Conservation (phyloP, 257 asterid species). For the Lavandula angustifolia region DNA sequence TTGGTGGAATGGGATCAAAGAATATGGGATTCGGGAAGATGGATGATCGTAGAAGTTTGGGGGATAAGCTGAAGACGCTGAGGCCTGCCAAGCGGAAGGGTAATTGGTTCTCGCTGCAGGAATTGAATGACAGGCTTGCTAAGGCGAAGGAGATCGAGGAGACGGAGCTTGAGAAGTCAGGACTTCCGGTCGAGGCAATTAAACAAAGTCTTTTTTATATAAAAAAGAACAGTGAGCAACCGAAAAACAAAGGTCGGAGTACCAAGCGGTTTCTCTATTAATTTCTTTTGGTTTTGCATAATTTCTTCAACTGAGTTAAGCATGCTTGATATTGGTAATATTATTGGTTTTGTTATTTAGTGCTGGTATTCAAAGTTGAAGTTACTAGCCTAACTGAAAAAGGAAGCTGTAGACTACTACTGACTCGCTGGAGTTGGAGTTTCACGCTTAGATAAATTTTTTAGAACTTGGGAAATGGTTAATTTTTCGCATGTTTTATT, state of each 20-base stretch:
- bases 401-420: too few species aligned
- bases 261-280: conserved; percentile 26
- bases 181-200: too few species aligned
- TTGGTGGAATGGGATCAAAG: too few species aligned
- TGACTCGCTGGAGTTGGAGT: conserved; percentile 7
- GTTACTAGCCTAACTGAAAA: background rate
- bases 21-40: background rate
- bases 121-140: conserved; percentile 59
- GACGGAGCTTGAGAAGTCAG: conserved; percentile 22
- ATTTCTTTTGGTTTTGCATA: conserved; percentile 21
- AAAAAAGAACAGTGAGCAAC: background rate
- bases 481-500: too few species aligned
- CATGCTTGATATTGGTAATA: background rate
- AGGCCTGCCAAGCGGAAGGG: conserved; percentile 67
- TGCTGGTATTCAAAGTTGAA: conserved; percentile 3
- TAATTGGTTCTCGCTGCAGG: conserved; percentile 67
- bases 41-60: conserved; percentile 48
- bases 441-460: too few species aligned
- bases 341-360: background rate
- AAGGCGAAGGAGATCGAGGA: conserved; percentile 47
- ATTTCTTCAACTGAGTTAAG: conserved; percentile 4
- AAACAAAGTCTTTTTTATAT: background rate
- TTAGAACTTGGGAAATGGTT: too few species aligned
- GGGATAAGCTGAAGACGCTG: conserved; percentile 52
- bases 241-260: background rate